Base-by-base conservation (phyloP, 148 eudicot species). In the Diospyros kaki region DNA sequence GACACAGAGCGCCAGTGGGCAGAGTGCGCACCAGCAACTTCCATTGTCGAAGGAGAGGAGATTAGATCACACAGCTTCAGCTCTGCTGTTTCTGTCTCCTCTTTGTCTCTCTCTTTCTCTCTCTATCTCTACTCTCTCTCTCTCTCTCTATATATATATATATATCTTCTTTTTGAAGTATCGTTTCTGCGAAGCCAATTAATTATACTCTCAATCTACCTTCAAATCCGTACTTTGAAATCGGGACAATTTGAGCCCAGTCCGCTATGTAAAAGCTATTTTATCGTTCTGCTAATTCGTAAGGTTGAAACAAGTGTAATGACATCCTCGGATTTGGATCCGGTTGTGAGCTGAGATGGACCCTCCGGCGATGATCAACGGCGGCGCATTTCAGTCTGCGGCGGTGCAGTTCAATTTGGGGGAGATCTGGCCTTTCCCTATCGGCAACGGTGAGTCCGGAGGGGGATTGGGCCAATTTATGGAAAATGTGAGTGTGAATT, bases 391-490 rank as follows among this genome's bases (percentile, higher is more conserved):
- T 64, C 69, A 67, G 59, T 56, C 81, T 6, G 83, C 55, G 50
- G 64, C 86, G 63, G 15, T 77, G 67, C 61, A 83, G 81, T 91
- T 68, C 65, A 86, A 76, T 71, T 66, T 81, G n/a, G 78, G 89
- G 17, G 92, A 92, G 89, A 90, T 92, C 91, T 92, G 94, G 97
- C 91, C 84, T 67, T 81, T 85, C 66, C 72, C 81, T 45, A 69
- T 84, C 73, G 80, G 81, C 13, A 74, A 75, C 43, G 54, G 69
- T 3, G 79, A 58, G 7, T 39, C 66, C 11, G 72, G 60, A 63
- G 62, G 58, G 69, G 38, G 69, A 4, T 74, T 74, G 76, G 69
- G 51, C 5, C 61, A 51, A 3, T 67, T 59, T 76, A 66, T 38
- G 73, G 71, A 18, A 40, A 73, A 73, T 66, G 76, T 15, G 48